Base-by-base conservation (phyloP, 1,139 yeast genomes). In the Saccharomycopsis hybrid region DNA sequence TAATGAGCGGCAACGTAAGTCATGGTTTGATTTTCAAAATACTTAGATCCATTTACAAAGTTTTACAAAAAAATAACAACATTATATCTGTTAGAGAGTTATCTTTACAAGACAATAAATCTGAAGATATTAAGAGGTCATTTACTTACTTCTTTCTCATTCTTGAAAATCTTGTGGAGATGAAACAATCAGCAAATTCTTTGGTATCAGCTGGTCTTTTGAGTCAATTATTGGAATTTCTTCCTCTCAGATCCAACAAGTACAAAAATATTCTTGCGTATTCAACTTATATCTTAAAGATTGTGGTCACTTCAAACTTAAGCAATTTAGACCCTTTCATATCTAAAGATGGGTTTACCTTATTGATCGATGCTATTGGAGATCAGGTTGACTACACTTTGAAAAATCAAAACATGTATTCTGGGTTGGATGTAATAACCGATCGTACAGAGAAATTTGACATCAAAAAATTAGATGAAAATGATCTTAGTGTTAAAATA, bases 1-100 rank as follows among this genome's bases (percentile, higher is more conserved):
- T 88, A n/a, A 67, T 89, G 58, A 88, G 94, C n/a, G 97, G 94
- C 3, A 88, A 88, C 61, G 89, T 90, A 37, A 81, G 82, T 52
- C 96, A 90, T 65, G 97, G 97, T 0, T 67, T 81, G 5, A 62
- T 90, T 42, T 86, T 84, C 68, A 90, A 86, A 59, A 75, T 83
- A 44, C 65, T 90, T 40, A 75, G 94, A 55, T 72, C 72, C 47
- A 76, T 87, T 29, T 71, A 78, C 51, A 76, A 77, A 54, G 72
- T 75, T 46, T 64, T 79, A 4, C 63, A 66, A 43, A 27, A 35
- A 1, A 46, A 37, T 33, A 29, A 35, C 29, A 41, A 32, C 7
- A n/a, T 30, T 4, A 27, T 47, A 11, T 40, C 48, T n/a, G 48
- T 50, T 8, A 42, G 43, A 27, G 50, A 46, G 32, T 38, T 50